Evolutionary conservation across 208 protist genomes (phyloP).

Genomic region (Leishmania gerbilli): DNA sequence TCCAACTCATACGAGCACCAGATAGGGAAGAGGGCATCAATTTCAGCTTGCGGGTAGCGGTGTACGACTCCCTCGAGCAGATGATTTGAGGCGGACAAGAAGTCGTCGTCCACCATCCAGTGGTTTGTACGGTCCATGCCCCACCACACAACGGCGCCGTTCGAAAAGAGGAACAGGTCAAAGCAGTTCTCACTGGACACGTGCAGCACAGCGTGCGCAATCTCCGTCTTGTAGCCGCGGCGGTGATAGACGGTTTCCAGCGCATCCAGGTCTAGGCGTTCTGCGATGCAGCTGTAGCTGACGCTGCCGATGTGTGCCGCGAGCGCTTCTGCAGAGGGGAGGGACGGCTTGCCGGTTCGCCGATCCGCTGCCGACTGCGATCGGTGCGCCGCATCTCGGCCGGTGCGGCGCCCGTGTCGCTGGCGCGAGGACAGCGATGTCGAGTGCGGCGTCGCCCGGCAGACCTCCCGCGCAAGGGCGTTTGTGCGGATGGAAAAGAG

Average conservation of each 20-base stretch:
- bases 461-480: not conserved
- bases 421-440: constrained; percentile 8
- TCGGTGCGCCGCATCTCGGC: not conserved
- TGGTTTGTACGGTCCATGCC: constrained; percentile 67
- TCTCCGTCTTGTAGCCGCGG: constrained; percentile 51
- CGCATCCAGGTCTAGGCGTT: constrained; percentile 43
- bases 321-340: constrained; percentile 37
- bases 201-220: constrained; percentile 58
- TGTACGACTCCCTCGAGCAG: constrained; percentile 42
- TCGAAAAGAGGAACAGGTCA: constrained; percentile 66
- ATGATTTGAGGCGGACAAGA: constrained; percentile 43
- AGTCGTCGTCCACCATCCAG: constrained; percentile 76
- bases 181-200: constrained; percentile 50
- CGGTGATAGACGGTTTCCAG: constrained; percentile 54
- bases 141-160: constrained; percentile 80
- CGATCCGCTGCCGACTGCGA: constrained; percentile 16
- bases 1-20: constrained; percentile 76
- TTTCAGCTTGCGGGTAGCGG: constrained; percentile 45
- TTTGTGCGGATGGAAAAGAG: constrained; percentile 24
- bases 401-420: constrained; percentile 7
- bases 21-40: constrained; percentile 67
- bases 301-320: constrained; percentile 64
- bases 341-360: constrained; percentile 17
- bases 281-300: constrained; percentile 61
- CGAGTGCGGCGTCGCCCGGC: constrained; percentile 8